These are phyloP conservation scores for Porpolomopsis calyptriformis DNA, from an alignment of 768 basidiomycete genomes.

Conservation along the genomic window DNA sequence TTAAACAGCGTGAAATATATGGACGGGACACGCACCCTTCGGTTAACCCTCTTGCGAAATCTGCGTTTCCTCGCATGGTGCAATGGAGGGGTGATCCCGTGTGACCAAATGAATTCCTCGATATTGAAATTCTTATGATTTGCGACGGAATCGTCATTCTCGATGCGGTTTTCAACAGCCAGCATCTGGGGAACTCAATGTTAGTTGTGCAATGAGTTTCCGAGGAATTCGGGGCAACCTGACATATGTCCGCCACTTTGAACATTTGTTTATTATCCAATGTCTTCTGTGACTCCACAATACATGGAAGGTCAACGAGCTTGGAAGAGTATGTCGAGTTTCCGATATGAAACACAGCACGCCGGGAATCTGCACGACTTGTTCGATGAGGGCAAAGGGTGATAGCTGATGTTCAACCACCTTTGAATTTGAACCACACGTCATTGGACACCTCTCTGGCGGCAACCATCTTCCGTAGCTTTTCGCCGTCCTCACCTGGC, in stretches of 20 bases:
- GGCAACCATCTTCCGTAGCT: constrained; percentile 70
- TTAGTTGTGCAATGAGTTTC: constrained; percentile 9
- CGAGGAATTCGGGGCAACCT: constrained; percentile 38
- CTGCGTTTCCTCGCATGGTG: constrained; percentile 83
- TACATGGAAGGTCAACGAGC: constrained; percentile 89
- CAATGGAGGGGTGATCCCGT: constrained; percentile 90
- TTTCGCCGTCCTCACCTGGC: constrained; percentile 71
- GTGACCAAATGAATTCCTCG: constrained; percentile 95
- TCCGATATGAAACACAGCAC: constrained; percentile 83
- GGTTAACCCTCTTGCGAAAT: constrained; percentile 84
- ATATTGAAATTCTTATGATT: constrained; percentile 69
- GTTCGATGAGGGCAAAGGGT: constrained; percentile 2
- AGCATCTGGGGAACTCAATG: constrained; percentile 58
- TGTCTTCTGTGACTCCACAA: constrained; percentile 93
- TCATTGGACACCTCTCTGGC: constrained; percentile 71
- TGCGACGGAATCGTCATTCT: constrained; percentile 54
- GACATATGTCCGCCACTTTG: constrained; percentile 97
- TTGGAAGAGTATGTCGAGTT: constrained; percentile 78
- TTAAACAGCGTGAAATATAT: not conserved
- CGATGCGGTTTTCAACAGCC: constrained; percentile 67
- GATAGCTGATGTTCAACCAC: constrained; percentile 28
- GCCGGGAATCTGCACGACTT: constrained; percentile 60
- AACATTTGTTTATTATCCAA: constrained; percentile 95
- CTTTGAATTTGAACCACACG: constrained; percentile 98
- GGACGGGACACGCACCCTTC: constrained; percentile 40